Evolutionary conservation across 495 filamentous ascomycete species (phyloP).

Genomic region (Letharia lupina): DNA sequence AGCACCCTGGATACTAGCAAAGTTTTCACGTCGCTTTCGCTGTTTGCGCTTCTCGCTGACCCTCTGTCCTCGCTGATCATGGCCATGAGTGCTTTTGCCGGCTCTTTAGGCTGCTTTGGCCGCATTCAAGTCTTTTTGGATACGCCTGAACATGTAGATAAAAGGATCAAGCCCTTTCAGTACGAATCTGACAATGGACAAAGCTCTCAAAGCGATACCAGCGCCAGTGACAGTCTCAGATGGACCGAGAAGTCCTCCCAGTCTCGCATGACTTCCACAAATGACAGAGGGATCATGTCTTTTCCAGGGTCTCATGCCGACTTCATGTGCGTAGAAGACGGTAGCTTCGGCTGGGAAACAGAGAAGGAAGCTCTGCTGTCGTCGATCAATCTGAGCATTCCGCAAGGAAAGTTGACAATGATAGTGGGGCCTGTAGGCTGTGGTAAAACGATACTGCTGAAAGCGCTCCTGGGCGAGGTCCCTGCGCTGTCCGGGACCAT

Average conservation of each 20-base stretch:
- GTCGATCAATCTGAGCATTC: conserved; percentile 35
- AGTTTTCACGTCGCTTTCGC: conserved; percentile 52
- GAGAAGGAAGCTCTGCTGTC: conserved; percentile 38
- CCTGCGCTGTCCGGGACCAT: conserved; percentile 37
- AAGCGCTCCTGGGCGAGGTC: conserved; percentile 50
- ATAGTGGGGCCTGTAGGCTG: conserved; percentile 53
- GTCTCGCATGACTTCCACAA: background rate
- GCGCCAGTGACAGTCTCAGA: conserved; percentile 1
- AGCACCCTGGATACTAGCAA: conserved; percentile 41
- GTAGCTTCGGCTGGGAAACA: conserved; percentile 44
- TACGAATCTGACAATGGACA: conserved; percentile 24
- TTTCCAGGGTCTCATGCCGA: background rate
- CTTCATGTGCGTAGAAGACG: conserved; percentile 32
- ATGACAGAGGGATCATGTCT: background rate
- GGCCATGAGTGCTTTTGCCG: conserved; percentile 44
- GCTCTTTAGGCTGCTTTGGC: conserved; percentile 47
- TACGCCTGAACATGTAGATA: conserved; percentile 35
- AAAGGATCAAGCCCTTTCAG: conserved; percentile 25
- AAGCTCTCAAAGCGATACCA: conserved; percentile 13
- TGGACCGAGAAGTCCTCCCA: conserved; percentile 3
- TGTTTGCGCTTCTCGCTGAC: conserved; percentile 50
- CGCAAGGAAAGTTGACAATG: conserved; percentile 39
- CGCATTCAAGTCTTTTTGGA: conserved; percentile 53
- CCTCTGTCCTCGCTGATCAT: conserved; percentile 52
- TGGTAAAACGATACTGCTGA: conserved; percentile 53